Base-by-base conservation (phyloP, 2,329 filamentous ascomycete species). In the Scedosporium aurantiacum region DNA sequence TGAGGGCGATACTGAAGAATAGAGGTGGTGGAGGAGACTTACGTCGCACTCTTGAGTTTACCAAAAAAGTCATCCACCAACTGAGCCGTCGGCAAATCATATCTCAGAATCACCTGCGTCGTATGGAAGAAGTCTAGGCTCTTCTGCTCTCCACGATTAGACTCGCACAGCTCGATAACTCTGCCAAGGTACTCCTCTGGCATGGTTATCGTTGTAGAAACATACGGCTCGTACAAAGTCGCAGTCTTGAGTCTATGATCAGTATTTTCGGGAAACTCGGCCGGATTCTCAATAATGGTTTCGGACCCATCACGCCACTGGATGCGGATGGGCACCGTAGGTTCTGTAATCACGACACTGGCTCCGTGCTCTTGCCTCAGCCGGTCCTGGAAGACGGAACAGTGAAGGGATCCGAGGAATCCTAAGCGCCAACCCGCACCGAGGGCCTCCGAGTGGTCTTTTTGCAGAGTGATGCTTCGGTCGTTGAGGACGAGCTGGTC, bases 311-410 rank as follows among this genome's bases (percentile, higher is more conserved):
- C 84, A 55, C 78, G 81, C 81, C 87, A 94, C 8, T 90, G 73
- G 6, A 97, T 82, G 72, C 92, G 95, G 68, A 93, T 95, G 2
- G 94, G 92, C 12, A 99, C 94, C 0, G 90, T 93, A 0, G 94
- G 94, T 43, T 96, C 93, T 0, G 94, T 99, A 71, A 99, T 94
- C 74, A 99, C 97, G 70, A 99, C 91, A 69, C 86, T 94, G 2
- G 90, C 89, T 4, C 93, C 94, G 69, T 99, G 92, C 73, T 99
- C 94, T 73, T 97, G 91, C 52, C 91, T 86, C 60, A 99, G 76
- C 1, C 94, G 89, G 73, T 99, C 94, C 74, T 99, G 92, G 68
- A 99, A 99, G 4, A 99, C 94, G n/a, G 92, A 97, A 75, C 94
- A 97, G 73, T 99, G 94, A 57, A 99, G 78, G 12, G 92, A 97